Evolutionary conservation across 2,329 filamentous ascomycete species (phyloP), one percentile per base, ranked within the genome.

Genomic region (Ceratocystis albifundus): DNA sequence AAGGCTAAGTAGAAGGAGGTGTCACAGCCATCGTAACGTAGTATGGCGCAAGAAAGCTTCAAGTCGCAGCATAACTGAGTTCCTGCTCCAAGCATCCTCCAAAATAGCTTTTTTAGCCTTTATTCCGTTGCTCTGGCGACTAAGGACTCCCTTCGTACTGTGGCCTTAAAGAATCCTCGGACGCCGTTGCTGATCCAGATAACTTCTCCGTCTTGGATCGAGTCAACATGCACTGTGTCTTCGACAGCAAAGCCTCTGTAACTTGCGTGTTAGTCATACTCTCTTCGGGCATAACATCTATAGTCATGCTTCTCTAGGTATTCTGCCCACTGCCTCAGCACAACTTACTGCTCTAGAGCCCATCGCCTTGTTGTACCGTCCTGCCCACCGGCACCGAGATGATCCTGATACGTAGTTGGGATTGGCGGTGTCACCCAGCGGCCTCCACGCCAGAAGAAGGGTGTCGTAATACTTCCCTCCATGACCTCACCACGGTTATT

Each of bases 171-270:
- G 70, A 96, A 96, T 0, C 93, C 93, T 69, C 88, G 82, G 1
- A 93, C 88, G 0, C 89, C 91, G 74, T 93, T 96, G 74, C 91
- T 96, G 65, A 96, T 77, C 88, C 90, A 96, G 69, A 92, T 88
- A 65, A 86, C 80, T 74, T 96, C 92, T 0, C 87, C 89, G 69
- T 89, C 80, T 2, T 79, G 73, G 12, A 96, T 74, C 5, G 85
- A 85, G 12, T 80, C 76, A 1, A 78, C 78, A n/a, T 74, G 74
- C 17, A 96, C 78, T 2, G 77, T 74, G 69, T 85, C 82, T 72
- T 95, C 88, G 36, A 80, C 78, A 65, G 83, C 91, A 57, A 94
- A 76, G 0, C 76, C 77, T 67, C 80, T 83, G 62, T 41, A 20
- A 28, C 15, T 7, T 10, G 3, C 15, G n/a, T 53, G 22, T 50